A percentile compares a stretch with the other conserved stretches of the same genome.
These are phyloP conservation scores for Volutella citrinella DNA, from an alignment of 2,329 filamentous ascomycete species.

Conservation along the genomic window DNA sequence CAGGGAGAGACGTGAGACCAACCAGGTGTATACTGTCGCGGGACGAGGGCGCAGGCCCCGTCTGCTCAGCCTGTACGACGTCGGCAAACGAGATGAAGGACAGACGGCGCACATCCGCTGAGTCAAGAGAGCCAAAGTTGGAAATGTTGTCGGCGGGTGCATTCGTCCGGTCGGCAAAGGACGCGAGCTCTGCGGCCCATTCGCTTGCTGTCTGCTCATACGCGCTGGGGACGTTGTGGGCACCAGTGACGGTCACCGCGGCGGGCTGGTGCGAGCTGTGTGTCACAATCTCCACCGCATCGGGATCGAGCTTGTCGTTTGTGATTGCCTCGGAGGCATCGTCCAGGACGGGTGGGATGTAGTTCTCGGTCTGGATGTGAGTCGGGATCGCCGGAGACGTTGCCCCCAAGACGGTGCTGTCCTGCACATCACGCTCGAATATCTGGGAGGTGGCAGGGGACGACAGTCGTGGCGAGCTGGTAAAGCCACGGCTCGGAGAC, in stretches of 20 bases:
- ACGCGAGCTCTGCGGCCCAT: conserved; percentile 57
- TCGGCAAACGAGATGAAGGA: conserved; percentile 98
- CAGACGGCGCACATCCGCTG: conserved; percentile 73
- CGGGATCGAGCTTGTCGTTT: conserved; percentile 77
- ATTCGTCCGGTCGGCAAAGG: conserved; percentile 46
- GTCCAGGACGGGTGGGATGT: conserved; percentile 87
- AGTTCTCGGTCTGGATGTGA: conserved; percentile 91
- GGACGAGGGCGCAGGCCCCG: conserved; percentile 51
- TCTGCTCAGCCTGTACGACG: conserved; percentile 83
- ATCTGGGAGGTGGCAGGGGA: conserved; percentile 80
- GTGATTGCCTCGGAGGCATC: conserved; percentile 92
- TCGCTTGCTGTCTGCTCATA: conserved; percentile 44
- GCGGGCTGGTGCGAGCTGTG: conserved; percentile 82
- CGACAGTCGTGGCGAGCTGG: conserved; percentile 69
- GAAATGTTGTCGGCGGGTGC: conserved; percentile 60
- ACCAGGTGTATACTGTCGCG: conserved; percentile 69
- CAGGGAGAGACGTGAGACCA: conserved; percentile 61
- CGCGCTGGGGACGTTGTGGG: conserved; percentile 29
- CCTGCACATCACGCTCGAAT: conserved; percentile 94
- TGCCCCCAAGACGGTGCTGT: conserved; percentile 63
- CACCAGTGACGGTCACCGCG: conserved; percentile 60
- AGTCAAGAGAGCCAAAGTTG: conserved; percentile 74
- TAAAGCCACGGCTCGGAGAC: conserved; percentile 65
- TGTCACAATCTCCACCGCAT: conserved; percentile 89
- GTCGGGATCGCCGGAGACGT: conserved; percentile 84